Evolutionary conservation across 2,329 filamentous ascomycete genomes (phyloP).

Genomic region (Aspergillus novofumigatus): DNA sequence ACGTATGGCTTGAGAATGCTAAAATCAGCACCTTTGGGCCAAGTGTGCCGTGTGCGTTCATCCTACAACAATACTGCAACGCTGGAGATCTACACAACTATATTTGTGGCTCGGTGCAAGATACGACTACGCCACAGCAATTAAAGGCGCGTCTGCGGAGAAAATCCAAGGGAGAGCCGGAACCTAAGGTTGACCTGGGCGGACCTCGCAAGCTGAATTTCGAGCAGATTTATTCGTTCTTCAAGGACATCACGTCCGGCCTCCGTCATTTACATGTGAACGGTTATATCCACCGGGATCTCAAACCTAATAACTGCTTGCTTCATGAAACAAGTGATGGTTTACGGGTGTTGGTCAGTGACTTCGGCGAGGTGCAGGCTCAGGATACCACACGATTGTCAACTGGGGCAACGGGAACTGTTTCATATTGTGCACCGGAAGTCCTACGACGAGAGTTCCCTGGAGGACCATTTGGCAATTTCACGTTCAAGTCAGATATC

Average conservation of each 20-base stretch:
- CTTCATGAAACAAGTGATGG: conserved; percentile 71
- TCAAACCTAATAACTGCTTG: conserved; percentile 94
- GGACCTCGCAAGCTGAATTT: conserved; percentile 61
- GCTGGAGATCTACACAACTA: conserved; percentile 85
- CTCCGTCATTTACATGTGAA: conserved; percentile 84
- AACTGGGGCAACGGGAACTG: conserved; percentile 89
- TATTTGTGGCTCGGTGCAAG: conserved; percentile 65
- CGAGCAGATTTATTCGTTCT: conserved; percentile 95
- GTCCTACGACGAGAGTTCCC: conserved; percentile 65
- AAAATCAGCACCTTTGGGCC: conserved; percentile 82
- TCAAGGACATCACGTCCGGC: conserved; percentile 90
- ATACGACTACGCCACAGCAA: conserved; percentile 67
- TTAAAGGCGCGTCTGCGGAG: conserved; percentile 84
- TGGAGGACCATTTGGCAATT: conserved; percentile 77
- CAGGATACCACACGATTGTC: conserved; percentile 79
- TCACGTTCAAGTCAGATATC: conserved; percentile 96
- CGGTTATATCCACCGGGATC: conserved; percentile 91
- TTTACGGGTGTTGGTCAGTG: conserved; percentile 81
- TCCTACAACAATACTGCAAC: conserved; percentile 97
- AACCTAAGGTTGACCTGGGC: conserved; percentile 53
- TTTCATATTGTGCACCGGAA: conserved; percentile 96
- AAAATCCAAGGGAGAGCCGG: conserved; percentile 71
- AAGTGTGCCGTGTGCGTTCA: conserved; percentile 90
- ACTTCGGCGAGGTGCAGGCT: conserved; percentile 94
- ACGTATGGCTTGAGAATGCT: conserved; percentile 93